Base-by-base conservation (phyloP, 805 yeast species). In the Candida hungchunana region DNA sequence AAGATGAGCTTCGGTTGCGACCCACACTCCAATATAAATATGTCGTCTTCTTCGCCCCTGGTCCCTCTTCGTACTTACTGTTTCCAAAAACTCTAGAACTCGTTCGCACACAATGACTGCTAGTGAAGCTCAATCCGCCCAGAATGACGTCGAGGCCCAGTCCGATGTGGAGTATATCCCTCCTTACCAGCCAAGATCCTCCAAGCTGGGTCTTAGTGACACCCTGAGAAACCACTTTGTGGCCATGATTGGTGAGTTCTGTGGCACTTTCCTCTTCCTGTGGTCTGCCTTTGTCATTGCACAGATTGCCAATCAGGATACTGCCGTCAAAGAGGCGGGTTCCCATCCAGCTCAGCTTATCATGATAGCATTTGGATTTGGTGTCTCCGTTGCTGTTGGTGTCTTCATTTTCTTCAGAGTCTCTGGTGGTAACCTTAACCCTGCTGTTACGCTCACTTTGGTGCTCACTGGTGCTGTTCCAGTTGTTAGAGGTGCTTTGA, bases 351-450 rank as follows among this genome's bases (percentile, higher is more conserved):
- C 73, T 33, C 80, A 78, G 60, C 59, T 83, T 46, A 71, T 83
- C 45, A 80, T 85, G 87, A 86, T 86, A 54, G 66, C 95, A 11
- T 71, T 82, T 32, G 95, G 95, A 53, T 85, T 85, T 64, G 96
- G 95, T 47, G 82, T 83, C 55, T 80, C 87, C 50, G 87, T 86
- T 37, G 74, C 82, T 77, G 79, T 82, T 47, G 76, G 74, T 50
- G 84, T 82, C 32, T 75, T 77, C 51, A 62, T 77, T 51, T 76
- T 82, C 52, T 79, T 70, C 66, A 74, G 86, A 59, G 75, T 86
- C 42, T 82, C 93, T 26, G 95, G 95, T 54, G 95, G 93, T 67
- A 84, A 83, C 66, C 73, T 86, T 58, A 86, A 86, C 67, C 96
- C 96, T 10, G 90, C 93, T 33, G 95, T 86, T 27, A 80, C 95